These are phyloP conservation scores for Durusdinium trenchii DNA, from an alignment of 73 alveolate species.

Conservation along the genomic window DNA sequence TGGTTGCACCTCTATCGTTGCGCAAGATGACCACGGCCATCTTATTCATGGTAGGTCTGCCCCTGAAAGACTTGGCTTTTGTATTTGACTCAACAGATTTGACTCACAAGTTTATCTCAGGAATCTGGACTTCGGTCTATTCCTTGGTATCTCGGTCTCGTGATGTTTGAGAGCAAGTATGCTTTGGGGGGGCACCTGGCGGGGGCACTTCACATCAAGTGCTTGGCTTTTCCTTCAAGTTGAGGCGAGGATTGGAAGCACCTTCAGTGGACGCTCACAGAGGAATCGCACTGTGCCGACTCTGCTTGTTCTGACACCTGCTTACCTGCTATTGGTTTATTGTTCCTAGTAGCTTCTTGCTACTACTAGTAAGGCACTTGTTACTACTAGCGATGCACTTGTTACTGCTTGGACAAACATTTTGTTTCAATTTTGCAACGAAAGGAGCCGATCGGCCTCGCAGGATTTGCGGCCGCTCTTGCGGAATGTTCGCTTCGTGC, in stretches of 20 bases:
- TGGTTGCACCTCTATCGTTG: conserved; percentile 90
- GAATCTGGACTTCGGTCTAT: conserved; percentile 84
- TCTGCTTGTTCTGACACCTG: not conserved
- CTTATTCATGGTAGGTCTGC: conserved; percentile 57
- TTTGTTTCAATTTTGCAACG: not conserved
- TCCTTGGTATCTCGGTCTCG: conserved; percentile 46
- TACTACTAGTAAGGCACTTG: too few species aligned
- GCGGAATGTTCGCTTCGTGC: conserved; percentile 65
- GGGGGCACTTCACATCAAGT: too few species aligned
- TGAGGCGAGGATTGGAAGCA: conserved; percentile 68
- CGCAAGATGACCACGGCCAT: conserved; percentile 72
- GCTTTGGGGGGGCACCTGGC: too few species aligned
- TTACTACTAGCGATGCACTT: too few species aligned
- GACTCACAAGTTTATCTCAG: not conserved
- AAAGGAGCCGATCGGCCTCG: not conserved
- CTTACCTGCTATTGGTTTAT: too few species aligned
- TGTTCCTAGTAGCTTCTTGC: too few species aligned
- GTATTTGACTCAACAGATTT: not conserved
- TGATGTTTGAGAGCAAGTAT: too few species aligned
- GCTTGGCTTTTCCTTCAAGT: conserved; percentile 6
- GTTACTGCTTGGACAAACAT: not conserved
- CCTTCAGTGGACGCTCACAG: conserved; percentile 82
- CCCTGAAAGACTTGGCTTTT: not conserved
- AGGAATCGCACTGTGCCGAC: not conserved
- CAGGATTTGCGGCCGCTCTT: conserved; percentile 82